phyloP scores from a whole-genome alignment of 306 rosid species.

The Casuarina equisetifolia region DNA sequence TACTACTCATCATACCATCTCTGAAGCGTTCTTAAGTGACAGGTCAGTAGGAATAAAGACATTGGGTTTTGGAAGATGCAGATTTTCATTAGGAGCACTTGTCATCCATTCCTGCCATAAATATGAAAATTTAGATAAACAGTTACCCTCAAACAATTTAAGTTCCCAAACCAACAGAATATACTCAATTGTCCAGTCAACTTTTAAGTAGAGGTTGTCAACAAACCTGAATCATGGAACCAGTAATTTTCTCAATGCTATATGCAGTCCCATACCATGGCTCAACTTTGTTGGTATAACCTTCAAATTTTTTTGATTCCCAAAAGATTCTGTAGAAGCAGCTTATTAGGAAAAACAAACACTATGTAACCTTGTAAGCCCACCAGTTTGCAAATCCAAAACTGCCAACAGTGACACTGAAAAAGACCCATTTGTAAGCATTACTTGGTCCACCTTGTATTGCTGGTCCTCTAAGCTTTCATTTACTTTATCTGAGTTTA shows the following conservation, averaged over 20 bases:
- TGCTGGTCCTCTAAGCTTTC: neutral
- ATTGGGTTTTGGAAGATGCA: conserved; percentile 82
- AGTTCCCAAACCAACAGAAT: conserved; percentile 16
- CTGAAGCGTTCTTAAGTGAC: conserved; percentile 60
- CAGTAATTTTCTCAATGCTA: conserved; percentile 59
- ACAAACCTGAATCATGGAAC: conserved; percentile 67
- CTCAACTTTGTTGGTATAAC: conserved; percentile 66
- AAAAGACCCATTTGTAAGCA: neutral
- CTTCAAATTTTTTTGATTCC: conserved; percentile 85
- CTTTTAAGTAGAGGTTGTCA: conserved; percentile 22
- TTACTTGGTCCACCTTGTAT: neutral
- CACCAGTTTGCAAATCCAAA: neutral
- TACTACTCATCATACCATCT: conserved; percentile 46
- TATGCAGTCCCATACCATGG: conserved; percentile 96
- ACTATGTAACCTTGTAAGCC: conserved; percentile 11
- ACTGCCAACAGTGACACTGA: neutral
- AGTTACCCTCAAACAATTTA: conserved; percentile 17
- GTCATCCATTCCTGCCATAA: conserved; percentile 75
- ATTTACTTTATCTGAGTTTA: neutral
- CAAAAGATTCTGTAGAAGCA: conserved; percentile 73
- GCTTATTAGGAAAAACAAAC: conserved; percentile 20
- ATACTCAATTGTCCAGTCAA: conserved; percentile 20
- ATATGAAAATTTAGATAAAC: conserved; percentile 22
- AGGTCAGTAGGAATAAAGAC: conserved; percentile 82
- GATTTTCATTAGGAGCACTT: conserved; percentile 62